Evolutionary conservation across 805 yeast species (phyloP), one percentile per base, ranked within the genome.

Genomic region (Alloascoidea africana): DNA sequence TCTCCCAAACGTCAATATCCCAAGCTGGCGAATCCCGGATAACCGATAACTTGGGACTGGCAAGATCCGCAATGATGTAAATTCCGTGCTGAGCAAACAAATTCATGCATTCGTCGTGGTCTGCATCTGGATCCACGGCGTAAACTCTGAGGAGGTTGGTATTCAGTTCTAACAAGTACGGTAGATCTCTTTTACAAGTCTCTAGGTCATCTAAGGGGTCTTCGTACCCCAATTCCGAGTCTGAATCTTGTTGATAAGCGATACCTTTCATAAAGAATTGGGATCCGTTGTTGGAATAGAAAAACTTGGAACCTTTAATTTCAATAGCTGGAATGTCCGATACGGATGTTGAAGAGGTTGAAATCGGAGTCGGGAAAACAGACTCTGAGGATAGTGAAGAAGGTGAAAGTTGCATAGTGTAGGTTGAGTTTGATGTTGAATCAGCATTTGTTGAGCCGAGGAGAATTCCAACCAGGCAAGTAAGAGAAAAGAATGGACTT

Each of bases 261-360:
- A 85, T 70, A 46, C 96, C 96, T 51, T 74, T 77, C 51, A 87
- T 70, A 58, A 76, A 87, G 60, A 87, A 87, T 60, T 84, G 94
- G 33, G 80, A 69, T 6, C 86, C 89, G 45, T 76, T 72, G 45
- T 63, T 65, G 14, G 76, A 59, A 58, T 73, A 70, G 58, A 79
- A 85, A 58, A 89, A 85, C 57, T 81, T 78, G 63, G 70, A 78
- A 4, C 89, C 91, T 18, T 63, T 59, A 16, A 78, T 66, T 41
- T 74, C 79, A 41, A 84, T 70, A 5, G 71, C 46, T 17, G 77
- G 69, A 17, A 64, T 46, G 34, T 50, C 49, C 14, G 51, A 52
- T 19, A 59, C 58, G n/a, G n/a, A n/a, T n/a, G n/a, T n/a, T n/a
- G n/a, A n/a, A n/a, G n/a, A n/a, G n/a, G 40, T 37, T n/a, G 15